Evolutionary conservation across 2,329 filamentous ascomycete genomes (phyloP), one percentile per base, ranked within the genome.

Genomic region (Grosmannia huntii): DNA sequence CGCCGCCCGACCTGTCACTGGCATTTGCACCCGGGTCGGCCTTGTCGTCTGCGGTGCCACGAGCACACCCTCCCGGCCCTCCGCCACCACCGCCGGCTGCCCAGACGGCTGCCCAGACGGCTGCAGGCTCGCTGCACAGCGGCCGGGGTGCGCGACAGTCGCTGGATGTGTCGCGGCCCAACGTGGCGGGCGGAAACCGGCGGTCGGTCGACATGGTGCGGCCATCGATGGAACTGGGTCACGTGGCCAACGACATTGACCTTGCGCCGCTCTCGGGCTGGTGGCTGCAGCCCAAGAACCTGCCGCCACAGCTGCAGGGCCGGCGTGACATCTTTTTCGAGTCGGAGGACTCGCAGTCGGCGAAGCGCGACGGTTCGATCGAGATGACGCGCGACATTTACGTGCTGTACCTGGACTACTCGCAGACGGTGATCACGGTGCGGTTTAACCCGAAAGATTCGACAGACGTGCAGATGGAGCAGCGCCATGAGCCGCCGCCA

Each of bases 351-450:
- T 83, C 85, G 1, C 84, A 80, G 7, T 81, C 85, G 16, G 79
- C 81, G 12, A 84, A 85, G 62, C 81, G 85, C 16, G 85, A 86
- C 31, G 84, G 87, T 28, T 86, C 85, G 68, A 83, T 83, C 0
- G 80, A 79, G 1, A 75, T 95, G 23, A 88, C 86, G 7, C 91
- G 91, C 63, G 84, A 91, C 60, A 79, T 96, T 49, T 94, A 87
- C 65, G 76, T 97, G n/a, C 74, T 99, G 10, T 99, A 89, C 74
- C 85, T 90, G 66, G 94, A 99, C 72, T 99, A 99, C 71, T 96
- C 91, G 21, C 94, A 97, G 69, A 97, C 92, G 0, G 79, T 95
- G 62, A 81, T 99, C 66, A 90, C 86, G 0, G 87, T 85, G 21
- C 84, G 80, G 55, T 97, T 87, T 69, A 88, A 96, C 68, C 60